Evolutionary conservation across 495 filamentous ascomycete species (phyloP).

Genomic region (Platismatia glauca): DNA sequence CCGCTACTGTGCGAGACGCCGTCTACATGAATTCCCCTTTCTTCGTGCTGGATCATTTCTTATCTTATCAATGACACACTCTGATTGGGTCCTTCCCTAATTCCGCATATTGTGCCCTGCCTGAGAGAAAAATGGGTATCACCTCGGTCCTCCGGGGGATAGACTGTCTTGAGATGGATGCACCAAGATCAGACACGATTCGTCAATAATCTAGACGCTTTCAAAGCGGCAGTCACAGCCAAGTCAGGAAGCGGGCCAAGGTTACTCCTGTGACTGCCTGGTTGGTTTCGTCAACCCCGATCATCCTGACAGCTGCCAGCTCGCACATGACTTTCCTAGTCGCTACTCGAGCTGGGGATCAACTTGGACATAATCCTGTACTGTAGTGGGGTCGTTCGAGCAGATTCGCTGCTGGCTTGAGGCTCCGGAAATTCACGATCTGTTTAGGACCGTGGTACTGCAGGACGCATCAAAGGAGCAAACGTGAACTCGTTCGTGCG

Average conservation of each 20-base stretch:
- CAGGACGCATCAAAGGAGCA: neutral
- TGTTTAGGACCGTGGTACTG: neutral
- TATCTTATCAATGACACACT: neutral
- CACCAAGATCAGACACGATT: neutral
- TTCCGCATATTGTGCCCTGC: neutral
- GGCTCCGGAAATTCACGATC: neutral
- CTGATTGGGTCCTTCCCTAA: neutral
- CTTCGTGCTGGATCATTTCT: too few species aligned
- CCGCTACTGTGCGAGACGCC: too few species aligned
- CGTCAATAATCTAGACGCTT: too few species aligned
- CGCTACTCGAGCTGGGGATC: too few species aligned
- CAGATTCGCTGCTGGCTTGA: neutral
- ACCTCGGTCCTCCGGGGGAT: neutral
- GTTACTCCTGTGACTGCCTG: too few species aligned
- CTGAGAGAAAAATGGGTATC: neutral
- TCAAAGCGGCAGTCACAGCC: neutral
- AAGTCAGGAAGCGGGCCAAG: too few species aligned
- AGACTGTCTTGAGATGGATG: neutral
- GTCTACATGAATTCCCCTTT: too few species aligned
- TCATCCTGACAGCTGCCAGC: neutral
- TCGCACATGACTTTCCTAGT: neutral
- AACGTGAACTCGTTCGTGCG: neutral
- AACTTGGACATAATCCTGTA: neutral
- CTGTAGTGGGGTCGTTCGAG: slow-evolving; percentile 4
- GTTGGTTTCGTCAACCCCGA: neutral